Conservation (phyloP, 192 early-diverging fungal genomes). For the Mortierella antarctica region DNA sequence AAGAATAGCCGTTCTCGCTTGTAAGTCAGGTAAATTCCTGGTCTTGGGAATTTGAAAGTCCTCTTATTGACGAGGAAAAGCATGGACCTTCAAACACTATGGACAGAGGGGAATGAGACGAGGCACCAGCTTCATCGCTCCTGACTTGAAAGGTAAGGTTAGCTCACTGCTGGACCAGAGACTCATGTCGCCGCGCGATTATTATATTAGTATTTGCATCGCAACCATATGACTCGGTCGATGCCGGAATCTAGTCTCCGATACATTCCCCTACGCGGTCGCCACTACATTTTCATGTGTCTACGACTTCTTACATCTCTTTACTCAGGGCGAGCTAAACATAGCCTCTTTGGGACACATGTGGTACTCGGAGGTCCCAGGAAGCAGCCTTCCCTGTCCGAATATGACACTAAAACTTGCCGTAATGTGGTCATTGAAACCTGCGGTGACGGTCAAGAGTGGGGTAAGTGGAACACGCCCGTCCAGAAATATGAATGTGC, state of each 20-base stretch:
- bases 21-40: background rate
- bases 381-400: background rate
- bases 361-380: background rate
- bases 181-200: background rate
- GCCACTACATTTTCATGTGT: background rate
- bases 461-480: too few relatives aligned
- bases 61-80: background rate
- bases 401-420: background rate
- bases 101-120: too few relatives aligned
- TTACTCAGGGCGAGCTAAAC: background rate
- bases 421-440: background rate
- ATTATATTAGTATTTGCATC: too few relatives aligned
- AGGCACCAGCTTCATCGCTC: too few relatives aligned
- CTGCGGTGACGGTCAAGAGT: background rate
- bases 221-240: conserved; percentile 18
- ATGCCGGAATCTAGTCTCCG: conserved; percentile 5
- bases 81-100: too few relatives aligned
- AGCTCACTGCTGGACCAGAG: too few relatives aligned
- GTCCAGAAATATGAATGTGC: too few relatives aligned
- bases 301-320: too few relatives aligned
- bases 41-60: background rate
- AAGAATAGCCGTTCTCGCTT: background rate
- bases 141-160: too few relatives aligned
- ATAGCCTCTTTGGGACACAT: background rate
- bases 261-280: conserved; percentile 22